Conservation (phyloP, 73 alveolate species). For the Paramecium pentaurelia region DNA sequence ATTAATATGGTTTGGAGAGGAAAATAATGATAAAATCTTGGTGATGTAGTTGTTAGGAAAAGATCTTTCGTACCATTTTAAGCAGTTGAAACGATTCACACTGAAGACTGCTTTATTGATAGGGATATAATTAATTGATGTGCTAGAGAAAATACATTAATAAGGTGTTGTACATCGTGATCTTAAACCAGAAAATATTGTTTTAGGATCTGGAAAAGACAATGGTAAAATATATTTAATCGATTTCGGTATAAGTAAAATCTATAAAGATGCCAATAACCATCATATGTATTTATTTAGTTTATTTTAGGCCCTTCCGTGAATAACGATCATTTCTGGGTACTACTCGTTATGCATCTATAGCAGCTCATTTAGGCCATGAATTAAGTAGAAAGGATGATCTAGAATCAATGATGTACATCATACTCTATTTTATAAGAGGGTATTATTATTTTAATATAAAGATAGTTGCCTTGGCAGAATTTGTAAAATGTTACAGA, state of each 20-base stretch:
- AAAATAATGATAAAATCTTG: slow-evolving; percentile 9
- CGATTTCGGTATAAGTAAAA: slow-evolving; percentile 94
- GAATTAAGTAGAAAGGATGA: slow-evolving; percentile 87
- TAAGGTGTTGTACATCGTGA: neutral
- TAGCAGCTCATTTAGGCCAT: slow-evolving; percentile 80
- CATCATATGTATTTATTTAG: neutral
- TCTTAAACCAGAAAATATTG: slow-evolving; percentile 6
- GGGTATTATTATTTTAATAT: slow-evolving; percentile 8
- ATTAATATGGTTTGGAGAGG: slow-evolving; percentile 39
- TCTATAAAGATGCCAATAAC: slow-evolving; percentile 64
- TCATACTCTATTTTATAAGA: slow-evolving; percentile 69
- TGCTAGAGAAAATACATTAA: slow-evolving; percentile 35
- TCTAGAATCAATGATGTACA: slow-evolving; percentile 77
- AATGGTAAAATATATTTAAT: slow-evolving; percentile 64
- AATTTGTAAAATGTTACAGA: slow-evolving; percentile 84
- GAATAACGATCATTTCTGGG: slow-evolving; percentile 56
- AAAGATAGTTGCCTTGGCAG: slow-evolving; percentile 86
- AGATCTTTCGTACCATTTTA: slow-evolving; percentile 51
- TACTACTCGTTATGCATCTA: slow-evolving; percentile 76
- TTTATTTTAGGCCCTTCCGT: neutral
- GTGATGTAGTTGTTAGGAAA: slow-evolving; percentile 45
- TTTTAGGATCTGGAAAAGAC: slow-evolving; percentile 2
- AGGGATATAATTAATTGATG: slow-evolving; percentile 8
- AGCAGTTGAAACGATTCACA: slow-evolving; percentile 33
- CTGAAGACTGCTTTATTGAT: slow-evolving; percentile 34